Evolutionary conservation across 2,329 filamentous ascomycete species (phyloP).

Genomic region (Tolypocladium ophioglossoides): DNA sequence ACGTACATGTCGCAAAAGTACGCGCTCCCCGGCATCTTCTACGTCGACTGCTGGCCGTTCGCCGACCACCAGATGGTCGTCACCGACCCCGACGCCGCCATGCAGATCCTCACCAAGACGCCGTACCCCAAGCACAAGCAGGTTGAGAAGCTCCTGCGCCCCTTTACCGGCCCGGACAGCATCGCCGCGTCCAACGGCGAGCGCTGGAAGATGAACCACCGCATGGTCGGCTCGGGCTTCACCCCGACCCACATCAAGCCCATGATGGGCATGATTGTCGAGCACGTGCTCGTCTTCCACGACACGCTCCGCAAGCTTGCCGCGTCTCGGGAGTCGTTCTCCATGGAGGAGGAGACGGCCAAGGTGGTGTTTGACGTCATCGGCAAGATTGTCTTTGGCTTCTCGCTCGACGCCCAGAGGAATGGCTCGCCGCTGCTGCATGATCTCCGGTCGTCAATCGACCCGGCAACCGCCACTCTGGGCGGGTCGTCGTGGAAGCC

Average conservation of each 20-base stretch:
- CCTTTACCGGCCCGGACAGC: conserved; percentile 9
- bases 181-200: conserved; percentile 12
- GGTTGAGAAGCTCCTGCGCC: conserved; percentile 1
- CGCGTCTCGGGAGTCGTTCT: conserved; percentile 4
- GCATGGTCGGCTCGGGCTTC: conserved; percentile 13
- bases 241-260: conserved; percentile 11
- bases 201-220: conserved; percentile 14
- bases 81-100: conserved; percentile 12
- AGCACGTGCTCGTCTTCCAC: not conserved
- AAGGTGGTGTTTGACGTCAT: conserved; percentile 10
- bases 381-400: conserved; percentile 10
- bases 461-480: not conserved
- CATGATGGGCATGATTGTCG: conserved; percentile 10
- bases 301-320: conserved; percentile 8
- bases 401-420: conserved; percentile 7
- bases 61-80: conserved; percentile 12
- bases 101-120: conserved; percentile 10
- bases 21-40: conserved; percentile 11
- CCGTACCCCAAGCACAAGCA: conserved; percentile 11
- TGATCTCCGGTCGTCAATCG: conserved; percentile 5
- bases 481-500: not conserved
- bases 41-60: conserved; percentile 14
- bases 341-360: conserved; percentile 9
- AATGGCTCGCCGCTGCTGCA: conserved; percentile 5
- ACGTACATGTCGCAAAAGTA: conserved; percentile 12